A percentile compares a stretch with the other conserved stretches of the same genome.
These are phyloP conservation scores for Leccinum pachyderme DNA, from an alignment of 1,284 basidiomycete genomes.

Conservation along the genomic window DNA sequence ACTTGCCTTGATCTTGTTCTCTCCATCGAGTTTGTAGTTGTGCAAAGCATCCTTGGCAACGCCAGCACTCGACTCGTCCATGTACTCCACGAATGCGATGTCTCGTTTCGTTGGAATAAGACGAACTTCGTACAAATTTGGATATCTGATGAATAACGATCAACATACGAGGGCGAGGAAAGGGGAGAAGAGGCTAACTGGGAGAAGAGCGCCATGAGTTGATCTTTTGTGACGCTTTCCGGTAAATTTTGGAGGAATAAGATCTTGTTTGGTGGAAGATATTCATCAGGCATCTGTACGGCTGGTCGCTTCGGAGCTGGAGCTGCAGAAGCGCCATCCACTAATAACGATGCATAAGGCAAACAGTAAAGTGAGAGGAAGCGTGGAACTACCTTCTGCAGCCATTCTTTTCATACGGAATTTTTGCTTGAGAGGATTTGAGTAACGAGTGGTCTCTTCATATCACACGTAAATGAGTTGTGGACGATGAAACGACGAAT, in stretches of 20 bases:
- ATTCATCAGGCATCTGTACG: constrained; percentile 98
- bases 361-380: constrained; percentile 7
- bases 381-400: constrained; percentile 58
- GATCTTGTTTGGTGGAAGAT: constrained; percentile 98
- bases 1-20: constrained; percentile 91
- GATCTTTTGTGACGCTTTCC: constrained; percentile 87
- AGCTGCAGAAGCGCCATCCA: constrained; percentile 65
- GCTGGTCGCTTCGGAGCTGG: constrained; percentile 73
- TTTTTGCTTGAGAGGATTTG: constrained; percentile 86
- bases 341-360: constrained; percentile 36
- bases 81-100: constrained; percentile 95
- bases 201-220: constrained; percentile 84
- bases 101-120: constrained; percentile 94
- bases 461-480: constrained; percentile 6
- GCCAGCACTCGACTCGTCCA: constrained; percentile 86
- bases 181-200: constrained; percentile 53
- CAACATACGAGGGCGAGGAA: constrained; percentile 1
- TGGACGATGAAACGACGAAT: constrained; percentile 15
- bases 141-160: constrained; percentile 58
- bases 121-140: constrained; percentile 92
- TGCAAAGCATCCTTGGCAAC: constrained; percentile 92
- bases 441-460: constrained; percentile 74
- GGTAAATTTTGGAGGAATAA: constrained; percentile 97
- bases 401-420: constrained; percentile 78
- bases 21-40: constrained; percentile 94